Base-by-base conservation (phyloP, 768 basidiomycete genomes). In the Russula lepida region DNA sequence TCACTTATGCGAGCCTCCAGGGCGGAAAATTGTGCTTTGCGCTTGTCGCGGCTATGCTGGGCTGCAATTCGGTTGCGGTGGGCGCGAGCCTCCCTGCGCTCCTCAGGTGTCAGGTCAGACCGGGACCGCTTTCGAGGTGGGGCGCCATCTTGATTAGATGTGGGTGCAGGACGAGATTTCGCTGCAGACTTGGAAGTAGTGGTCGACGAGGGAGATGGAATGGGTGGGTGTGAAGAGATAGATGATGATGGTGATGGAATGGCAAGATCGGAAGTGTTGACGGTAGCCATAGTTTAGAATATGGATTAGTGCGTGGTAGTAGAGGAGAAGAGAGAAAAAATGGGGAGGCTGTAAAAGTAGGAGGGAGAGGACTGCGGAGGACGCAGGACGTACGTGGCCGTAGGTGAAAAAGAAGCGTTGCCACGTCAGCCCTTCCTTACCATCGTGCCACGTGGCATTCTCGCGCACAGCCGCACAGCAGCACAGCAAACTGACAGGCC, bases 1-100 rank as follows among this genome's bases (percentile, higher is more conserved):
- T 90, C 85, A 2, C 83, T 81, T 0, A 97, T 92, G 86, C 97
- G 98, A 53, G 85, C 80, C 67, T 98, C 95, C 48, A 99, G 81
- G 70, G 95, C 92, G 23, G 91, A 84, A 70, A 87, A 92, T 65
- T 95, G 91, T 17, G 85, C 86, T 73, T 95, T 95, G 59, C 92
- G 82, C 67, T 89, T 82, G 76, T 95, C 93, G 48, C 93, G 85
- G 12, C 89, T 91, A 76, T 93, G 89, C 78, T 95, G 93, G 6
- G 92, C 92, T 2, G 93, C 93, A 71, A 95, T 91, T 54, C 92
- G 83, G 74, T 95, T 95, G 59, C 93, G 85, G 74, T 93, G 90
- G 17, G 89, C 92, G 65, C 93, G 81, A 51, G 89, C 90, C 71
- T 92, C 91, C 68, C 84, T 89, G 73, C 89, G 88, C 69, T 92